Evolutionary conservation across 192 early-diverging fungal species (phyloP).

Genomic region (Mortierella alpina): DNA sequence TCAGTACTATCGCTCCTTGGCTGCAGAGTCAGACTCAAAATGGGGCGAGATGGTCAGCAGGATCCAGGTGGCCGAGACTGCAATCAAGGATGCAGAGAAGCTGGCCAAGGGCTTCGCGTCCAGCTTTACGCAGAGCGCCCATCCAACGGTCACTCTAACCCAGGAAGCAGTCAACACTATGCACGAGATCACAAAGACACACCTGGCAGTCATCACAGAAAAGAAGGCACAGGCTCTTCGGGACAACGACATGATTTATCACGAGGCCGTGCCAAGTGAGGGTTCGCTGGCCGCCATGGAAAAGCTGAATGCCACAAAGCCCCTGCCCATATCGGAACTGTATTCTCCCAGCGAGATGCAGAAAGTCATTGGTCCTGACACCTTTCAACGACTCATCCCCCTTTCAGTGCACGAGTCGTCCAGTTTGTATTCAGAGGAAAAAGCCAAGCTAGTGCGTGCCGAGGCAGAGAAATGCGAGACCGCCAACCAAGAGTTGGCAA

Average conservation of each 20-base stretch:
- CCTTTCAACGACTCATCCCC: constrained; percentile 90
- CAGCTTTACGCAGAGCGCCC: constrained; percentile 68
- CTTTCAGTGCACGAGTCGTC: constrained; percentile 94
- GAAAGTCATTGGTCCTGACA: constrained; percentile 90
- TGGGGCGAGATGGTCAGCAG: constrained; percentile 90
- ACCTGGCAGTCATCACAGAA: constrained; percentile 74
- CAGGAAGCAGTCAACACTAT: constrained; percentile 77
- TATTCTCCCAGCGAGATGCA: constrained; percentile 79
- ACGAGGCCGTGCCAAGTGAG: constrained; percentile 84
- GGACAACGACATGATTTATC: constrained; percentile 98
- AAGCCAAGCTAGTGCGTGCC: constrained; percentile 89
- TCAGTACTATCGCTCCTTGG: constrained; percentile 86
- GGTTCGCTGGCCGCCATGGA: constrained; percentile 85
- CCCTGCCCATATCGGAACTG: constrained; percentile 78
- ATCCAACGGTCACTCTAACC: constrained; percentile 64
- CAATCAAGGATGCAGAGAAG: constrained; percentile 89
- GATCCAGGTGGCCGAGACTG: constrained; percentile 77
- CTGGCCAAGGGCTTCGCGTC: constrained; percentile 76
- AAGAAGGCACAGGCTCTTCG: constrained; percentile 73
- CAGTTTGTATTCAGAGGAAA: constrained; percentile 95
- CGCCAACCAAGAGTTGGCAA: constrained; percentile 87
- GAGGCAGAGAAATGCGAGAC: constrained; percentile 83
- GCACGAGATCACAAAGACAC: constrained; percentile 77
- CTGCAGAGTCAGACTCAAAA: constrained; percentile 79
- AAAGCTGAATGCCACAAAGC: constrained; percentile 86